phyloP scores from a whole-genome alignment of 306 rosid genomes.

The Mimosa bimucronata region DNA sequence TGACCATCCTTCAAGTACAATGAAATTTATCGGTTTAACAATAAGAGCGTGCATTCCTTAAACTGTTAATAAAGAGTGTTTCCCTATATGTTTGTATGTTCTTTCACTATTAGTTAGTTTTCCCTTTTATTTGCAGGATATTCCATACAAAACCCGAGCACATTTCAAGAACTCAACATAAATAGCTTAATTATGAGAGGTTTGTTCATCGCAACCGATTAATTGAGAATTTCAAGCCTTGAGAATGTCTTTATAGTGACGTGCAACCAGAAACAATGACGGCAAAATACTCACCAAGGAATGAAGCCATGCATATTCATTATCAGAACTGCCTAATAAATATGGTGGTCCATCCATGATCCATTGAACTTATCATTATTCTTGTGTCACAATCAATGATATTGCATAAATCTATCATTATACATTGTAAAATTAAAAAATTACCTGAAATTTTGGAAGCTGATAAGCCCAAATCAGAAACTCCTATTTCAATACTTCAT shows the following conservation, averaged over 20 bases:
- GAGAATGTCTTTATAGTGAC: conserved; percentile 58
- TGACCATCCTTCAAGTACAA: not conserved
- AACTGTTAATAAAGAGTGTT: not conserved
- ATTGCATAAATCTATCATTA: conserved; percentile 7
- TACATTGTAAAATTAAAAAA: conserved; percentile 6
- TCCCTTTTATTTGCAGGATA: not conserved
- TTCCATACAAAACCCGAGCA: not conserved
- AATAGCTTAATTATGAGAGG: conserved; percentile 22
- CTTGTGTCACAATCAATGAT: conserved; percentile 27
- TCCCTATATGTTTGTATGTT: not conserved
- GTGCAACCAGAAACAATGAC: conserved; percentile 38
- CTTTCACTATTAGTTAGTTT: not conserved
- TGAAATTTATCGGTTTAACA: not conserved
- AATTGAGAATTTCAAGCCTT: conserved; percentile 33
- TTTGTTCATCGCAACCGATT: conserved; percentile 31
- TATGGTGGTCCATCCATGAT: conserved; percentile 57
- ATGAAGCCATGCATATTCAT: conserved; percentile 41
- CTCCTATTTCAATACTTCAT: not conserved
- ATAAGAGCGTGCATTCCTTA: not conserved
- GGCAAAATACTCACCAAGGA: conserved; percentile 35
- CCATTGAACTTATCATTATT: conserved; percentile 40
- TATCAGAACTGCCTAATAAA: conserved; percentile 48
- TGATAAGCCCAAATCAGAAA: not conserved
- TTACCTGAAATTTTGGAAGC: conserved; percentile 6
- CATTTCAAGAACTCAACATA: not conserved